Base-by-base conservation (phyloP, 148 eudicot species). In the Selenicereus undatus region DNA sequence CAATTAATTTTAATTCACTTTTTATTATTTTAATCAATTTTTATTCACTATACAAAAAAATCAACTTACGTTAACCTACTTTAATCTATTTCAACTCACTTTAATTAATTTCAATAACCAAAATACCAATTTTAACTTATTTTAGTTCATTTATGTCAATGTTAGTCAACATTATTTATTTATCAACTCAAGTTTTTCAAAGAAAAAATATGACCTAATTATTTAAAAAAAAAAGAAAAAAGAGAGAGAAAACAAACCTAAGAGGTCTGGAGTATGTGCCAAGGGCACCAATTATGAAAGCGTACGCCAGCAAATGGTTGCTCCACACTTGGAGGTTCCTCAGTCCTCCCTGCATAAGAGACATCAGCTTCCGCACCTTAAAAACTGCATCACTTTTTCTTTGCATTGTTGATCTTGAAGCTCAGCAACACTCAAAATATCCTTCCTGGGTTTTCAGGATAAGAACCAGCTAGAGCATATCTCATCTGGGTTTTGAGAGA, bases 181-280 rank as follows among this genome's bases (percentile, higher is more conserved):
- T 32, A 32, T 32, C 32, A 32, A 32, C 2, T 32, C 2, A 32
- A 0, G 2, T 32, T 32, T 32, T 32, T 32, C 32, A 32, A 32
- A 1, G 32, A 2, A 32, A 3, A 20, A 45, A n/a, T n/a, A n/a
- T n/a, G n/a, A 0, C 32, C 21, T 56, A 56, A 56, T 56, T 48
- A 39, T 39, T 39, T 7, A 39, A 39, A 56, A 56, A 56, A 4
- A 79, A 74, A 29, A 3, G 68, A 85, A 36, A 78, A 18, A 72
- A 27, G 77, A 80, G 71, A 77, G 54, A 84, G 52, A 68, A 73
- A 62, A 54, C 52, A 36, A 11, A 70, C 22, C 29, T 39, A 26
- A 12, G 2, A 5, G 73, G 73, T 82, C 0, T 79, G 85, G 84
- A 74, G 22, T 56, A 78, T 69, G 85, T 86, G 87, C 88, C 88